Base-by-base conservation (phyloP, 75 land plant species). In the Sequoia sempervirens region DNA sequence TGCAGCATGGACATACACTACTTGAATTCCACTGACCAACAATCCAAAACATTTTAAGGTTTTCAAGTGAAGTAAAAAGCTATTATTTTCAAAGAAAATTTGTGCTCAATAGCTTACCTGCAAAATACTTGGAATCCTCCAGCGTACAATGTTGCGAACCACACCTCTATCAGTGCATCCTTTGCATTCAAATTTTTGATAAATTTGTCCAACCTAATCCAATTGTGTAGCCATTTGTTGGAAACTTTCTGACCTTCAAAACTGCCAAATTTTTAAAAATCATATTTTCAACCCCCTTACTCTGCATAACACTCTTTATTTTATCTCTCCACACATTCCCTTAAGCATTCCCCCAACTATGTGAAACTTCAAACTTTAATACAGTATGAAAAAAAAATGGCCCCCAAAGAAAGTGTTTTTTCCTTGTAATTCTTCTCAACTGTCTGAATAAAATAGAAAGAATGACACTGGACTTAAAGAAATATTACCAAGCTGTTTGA, bases 141-240 rank as follows among this genome's bases (percentile, higher is more conserved):
- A 97, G 3, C 90, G 86, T 37, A 97, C 96, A 41, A 97, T 91
- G 87, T 97, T 97, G 40, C 89, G 89, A 12, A 97, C 93, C 45
- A 89, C 76, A 40, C 96, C 98, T 85, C 90, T 90, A 81, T 92
- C 89, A 13, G 81, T 47, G 37, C 86, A 80, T 73, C 90, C 92
- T 75, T 69, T 58, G 80, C 98, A 95, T 80, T 96, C 99, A 87
- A 97, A 97, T 56, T 93, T 94, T 85, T 97, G 99, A 86, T 86
- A 97, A 28, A 97, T 91, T 82, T 97, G 99, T 40, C 97, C 99
- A 70, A 95, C 94, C 97, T 97, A 83, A 17, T 82, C 46, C 68
- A 85, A 82, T 37, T 34, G 45, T 13, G 82, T 37, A 80, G 82
- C 64, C 61, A 54, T 54, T 52, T 34, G 61, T 80, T 80, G 82